Base-by-base conservation (phyloP, 208 protist genomes). In the Angomonas deanei region DNA sequence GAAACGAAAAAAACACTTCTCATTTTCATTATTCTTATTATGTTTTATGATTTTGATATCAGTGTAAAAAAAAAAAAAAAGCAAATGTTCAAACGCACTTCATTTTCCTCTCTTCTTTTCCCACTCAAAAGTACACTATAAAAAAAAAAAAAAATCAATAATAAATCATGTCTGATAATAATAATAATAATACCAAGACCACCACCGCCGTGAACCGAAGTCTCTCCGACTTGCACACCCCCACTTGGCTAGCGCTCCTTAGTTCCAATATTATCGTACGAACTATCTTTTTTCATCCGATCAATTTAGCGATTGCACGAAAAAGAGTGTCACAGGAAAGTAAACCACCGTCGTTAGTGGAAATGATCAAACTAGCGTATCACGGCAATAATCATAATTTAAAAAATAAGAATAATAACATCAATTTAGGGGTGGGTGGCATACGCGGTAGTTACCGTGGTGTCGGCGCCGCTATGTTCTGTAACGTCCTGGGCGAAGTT, bases 191-290 rank as follows among this genome's bases (percentile, higher is more conserved):
- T 4, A 39, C 27, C 3, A 54, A 66, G 28, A 42, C 65, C 30
- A 90, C 85, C 0, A 95, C 88, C 49, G 89, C 89, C 3, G 86
- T 93, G 32, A 93, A 68, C 15, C 83, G 89, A 11, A 71, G 68
- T 62, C 66, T 92, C 52, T 91, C 84, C 30, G 80, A 95, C 64
- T 57, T 95, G 30, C 84, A 95, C 72, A 70, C 72, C 11, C 80
- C 86, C 32, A 92, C 85, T 3, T 95, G 89, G 86, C 56, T 92
- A 28, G 75, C 63, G 6, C 73, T 92, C 30, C 68, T 93, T 17
- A 64, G 76, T 11, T 56, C 74, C 33, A 93, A 87, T 67, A 84
- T 86, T 30, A 58, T 65, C 3, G 70, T 74, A 2, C 83, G 86
- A 21, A 91, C 86, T 0, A n/a, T 88, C n/a, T 39, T 95, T 21